Evolutionary conservation across 2,329 filamentous ascomycete species (phyloP).

Genomic region (Furcasterigmium sp.): DNA sequence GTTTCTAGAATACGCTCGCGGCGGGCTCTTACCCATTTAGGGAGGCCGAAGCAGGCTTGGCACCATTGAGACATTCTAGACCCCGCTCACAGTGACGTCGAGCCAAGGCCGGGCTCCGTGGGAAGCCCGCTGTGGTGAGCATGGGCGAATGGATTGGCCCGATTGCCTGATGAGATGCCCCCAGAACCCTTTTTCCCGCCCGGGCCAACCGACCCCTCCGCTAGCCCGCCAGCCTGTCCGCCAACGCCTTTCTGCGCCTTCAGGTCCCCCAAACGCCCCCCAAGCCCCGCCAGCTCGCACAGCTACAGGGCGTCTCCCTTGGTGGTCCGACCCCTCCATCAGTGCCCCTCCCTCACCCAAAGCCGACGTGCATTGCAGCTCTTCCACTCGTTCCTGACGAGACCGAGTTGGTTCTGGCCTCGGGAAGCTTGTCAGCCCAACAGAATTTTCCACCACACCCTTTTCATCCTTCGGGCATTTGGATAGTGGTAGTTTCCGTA

Average conservation of each 20-base stretch:
- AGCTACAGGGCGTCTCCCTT: background rate
- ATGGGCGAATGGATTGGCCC: background rate
- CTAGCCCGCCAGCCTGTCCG: too few relatives aligned
- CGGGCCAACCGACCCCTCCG: too few relatives aligned
- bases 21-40: background rate
- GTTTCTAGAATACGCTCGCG: slow-evolving; percentile 1
- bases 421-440: background rate
- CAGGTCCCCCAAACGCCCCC: too few relatives aligned
- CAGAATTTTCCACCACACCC: background rate
- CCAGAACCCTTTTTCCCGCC: background rate
- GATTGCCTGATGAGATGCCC: background rate
- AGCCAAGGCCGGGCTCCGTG: background rate
- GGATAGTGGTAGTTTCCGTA: background rate
- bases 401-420: background rate
- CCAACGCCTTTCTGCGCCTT: too few relatives aligned
- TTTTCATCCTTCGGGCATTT: too few relatives aligned
- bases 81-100: background rate
- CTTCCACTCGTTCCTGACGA: too few relatives aligned
- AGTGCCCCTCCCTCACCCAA: background rate
- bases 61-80: background rate
- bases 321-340: background rate
- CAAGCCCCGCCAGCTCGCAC: too few relatives aligned
- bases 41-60: background rate
- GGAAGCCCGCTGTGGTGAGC: background rate
- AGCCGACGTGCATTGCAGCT: background rate